These are phyloP conservation scores for Skeletonema marinoi DNA, from an alignment of 108 stramenopile species.

Conservation along the genomic window DNA sequence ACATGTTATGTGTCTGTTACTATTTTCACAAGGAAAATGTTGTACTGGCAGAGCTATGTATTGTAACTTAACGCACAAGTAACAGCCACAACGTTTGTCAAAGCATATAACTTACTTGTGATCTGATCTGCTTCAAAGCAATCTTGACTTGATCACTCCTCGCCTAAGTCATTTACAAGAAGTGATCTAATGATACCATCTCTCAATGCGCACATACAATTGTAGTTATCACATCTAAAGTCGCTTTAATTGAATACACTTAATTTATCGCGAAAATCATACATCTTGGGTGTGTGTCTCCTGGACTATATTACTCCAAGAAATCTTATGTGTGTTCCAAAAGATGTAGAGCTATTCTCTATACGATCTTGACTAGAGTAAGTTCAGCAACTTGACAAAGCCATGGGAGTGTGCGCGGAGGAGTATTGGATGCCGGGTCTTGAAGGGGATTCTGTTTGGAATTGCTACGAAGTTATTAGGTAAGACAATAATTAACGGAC, in stretches of 20 bases:
- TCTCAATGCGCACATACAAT: no score
- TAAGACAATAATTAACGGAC: conserved; percentile 13
- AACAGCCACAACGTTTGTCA: no score
- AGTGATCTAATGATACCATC: no score
- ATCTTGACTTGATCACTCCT: no score
- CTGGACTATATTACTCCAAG: background rate
- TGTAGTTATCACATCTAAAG: background rate
- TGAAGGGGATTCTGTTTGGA: background rate
- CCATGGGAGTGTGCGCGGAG: background rate
- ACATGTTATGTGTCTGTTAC: background rate
- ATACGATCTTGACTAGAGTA: conserved; percentile 1
- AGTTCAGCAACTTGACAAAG: background rate
- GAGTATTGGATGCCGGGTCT: background rate
- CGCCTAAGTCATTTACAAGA: no score
- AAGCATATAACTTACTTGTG: no score
- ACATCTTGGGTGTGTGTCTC: background rate
- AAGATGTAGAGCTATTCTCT: conserved; percentile 6
- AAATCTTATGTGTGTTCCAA: background rate
- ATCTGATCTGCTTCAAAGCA: no score
- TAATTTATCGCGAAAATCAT: conserved; percentile 6
- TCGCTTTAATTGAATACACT: conserved; percentile 3
- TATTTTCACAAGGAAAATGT: no score
- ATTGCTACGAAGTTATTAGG: background rate
- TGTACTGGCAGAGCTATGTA: background rate
- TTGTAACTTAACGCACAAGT: no score